Conservation (phyloP, 2,329 filamentous ascomycete genomes). For the Thelonectria olida region DNA sequence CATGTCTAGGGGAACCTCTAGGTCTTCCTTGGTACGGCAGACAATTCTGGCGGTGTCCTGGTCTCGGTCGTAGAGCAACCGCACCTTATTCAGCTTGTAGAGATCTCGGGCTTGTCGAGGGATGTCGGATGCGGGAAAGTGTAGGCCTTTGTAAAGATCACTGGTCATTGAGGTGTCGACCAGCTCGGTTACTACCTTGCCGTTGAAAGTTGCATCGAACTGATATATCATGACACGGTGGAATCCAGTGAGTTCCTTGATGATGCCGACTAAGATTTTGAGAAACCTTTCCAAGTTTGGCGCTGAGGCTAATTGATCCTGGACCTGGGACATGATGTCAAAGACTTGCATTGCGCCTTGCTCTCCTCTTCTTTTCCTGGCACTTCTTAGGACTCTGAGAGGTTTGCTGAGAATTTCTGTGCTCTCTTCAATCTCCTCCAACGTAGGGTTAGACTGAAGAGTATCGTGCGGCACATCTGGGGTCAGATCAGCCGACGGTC, state of each 20-base stretch:
- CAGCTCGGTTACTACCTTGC: constrained; percentile 86
- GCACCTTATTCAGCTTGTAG: constrained; percentile 90
- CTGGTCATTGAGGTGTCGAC: constrained; percentile 82
- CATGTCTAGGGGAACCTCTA: constrained; percentile 81
- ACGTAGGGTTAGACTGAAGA: constrained; percentile 74
- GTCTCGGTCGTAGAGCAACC: constrained; percentile 86
- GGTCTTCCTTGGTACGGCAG: constrained; percentile 77
- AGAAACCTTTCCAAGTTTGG: constrained; percentile 76
- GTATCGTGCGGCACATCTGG: constrained; percentile 78
- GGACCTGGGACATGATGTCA: constrained; percentile 90
- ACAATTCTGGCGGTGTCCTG: constrained; percentile 82
- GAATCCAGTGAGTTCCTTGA: constrained; percentile 90
- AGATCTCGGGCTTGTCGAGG: constrained; percentile 87
- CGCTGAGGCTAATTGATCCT: constrained; percentile 83
- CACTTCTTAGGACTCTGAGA: constrained; percentile 78
- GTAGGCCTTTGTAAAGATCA: constrained; percentile 86
- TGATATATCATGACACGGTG: constrained; percentile 95
- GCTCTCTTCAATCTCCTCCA: constrained; percentile 78
- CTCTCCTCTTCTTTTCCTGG: constrained; percentile 78
- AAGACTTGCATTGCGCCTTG: constrained; percentile 90
- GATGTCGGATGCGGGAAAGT: constrained; percentile 90
- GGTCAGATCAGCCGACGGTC: constrained; percentile 66
- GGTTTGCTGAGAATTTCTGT: constrained; percentile 81
- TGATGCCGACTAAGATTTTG: constrained; percentile 83
- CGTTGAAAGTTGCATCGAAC: constrained; percentile 85